A percentile compares a stretch with the other conserved stretches of the same genome.
Conservation (phyloP, 2,329 filamentous ascomycete species). For the Aaosphaeria arxii region DNA sequence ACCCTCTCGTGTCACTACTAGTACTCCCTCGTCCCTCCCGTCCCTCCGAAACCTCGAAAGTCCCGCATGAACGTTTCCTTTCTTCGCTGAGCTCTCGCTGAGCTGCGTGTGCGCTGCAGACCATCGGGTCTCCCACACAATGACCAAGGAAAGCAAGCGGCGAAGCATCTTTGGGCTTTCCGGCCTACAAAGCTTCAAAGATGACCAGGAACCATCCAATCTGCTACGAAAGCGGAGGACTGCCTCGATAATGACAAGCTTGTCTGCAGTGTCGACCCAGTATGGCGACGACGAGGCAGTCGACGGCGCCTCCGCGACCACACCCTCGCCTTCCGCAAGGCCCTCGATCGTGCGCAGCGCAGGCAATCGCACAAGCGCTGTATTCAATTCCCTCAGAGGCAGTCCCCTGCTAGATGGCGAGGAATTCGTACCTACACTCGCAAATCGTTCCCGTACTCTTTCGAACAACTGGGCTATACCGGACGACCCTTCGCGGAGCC, state of each 20-base stretch:
- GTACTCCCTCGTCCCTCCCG: neutral
- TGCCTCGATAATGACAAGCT: constrained; percentile 32
- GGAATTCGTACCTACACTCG: constrained; percentile 46
- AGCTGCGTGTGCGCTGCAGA: constrained; percentile 20
- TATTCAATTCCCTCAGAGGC: constrained; percentile 58
- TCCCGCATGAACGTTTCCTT: constrained; percentile 3
- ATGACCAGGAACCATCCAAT: constrained; percentile 34
- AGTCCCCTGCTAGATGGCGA: constrained; percentile 53
- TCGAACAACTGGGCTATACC: constrained; percentile 45
- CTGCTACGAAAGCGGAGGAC: constrained; percentile 38
- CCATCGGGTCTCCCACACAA: constrained; percentile 18
- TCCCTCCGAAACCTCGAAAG: neutral
- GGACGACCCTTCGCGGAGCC: constrained; percentile 35
- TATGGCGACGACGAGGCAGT: constrained; percentile 14
- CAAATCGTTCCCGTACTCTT: constrained; percentile 42
- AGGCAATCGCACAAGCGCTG: constrained; percentile 40
- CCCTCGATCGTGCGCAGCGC: constrained; percentile 18
- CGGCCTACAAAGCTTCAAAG: constrained; percentile 24
- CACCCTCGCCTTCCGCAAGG: constrained; percentile 4
- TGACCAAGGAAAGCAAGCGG: constrained; percentile 33
- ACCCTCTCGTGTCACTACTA: constrained; percentile 4
- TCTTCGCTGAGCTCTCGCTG: constrained; percentile 21
- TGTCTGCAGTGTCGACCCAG: constrained; percentile 24
- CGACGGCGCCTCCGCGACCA: neutral
- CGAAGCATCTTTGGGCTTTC: constrained; percentile 30